Evolutionary conservation across 805 yeast species (phyloP), one percentile per base, ranked within the genome.

Genomic region (Torulaspora indica): DNA sequence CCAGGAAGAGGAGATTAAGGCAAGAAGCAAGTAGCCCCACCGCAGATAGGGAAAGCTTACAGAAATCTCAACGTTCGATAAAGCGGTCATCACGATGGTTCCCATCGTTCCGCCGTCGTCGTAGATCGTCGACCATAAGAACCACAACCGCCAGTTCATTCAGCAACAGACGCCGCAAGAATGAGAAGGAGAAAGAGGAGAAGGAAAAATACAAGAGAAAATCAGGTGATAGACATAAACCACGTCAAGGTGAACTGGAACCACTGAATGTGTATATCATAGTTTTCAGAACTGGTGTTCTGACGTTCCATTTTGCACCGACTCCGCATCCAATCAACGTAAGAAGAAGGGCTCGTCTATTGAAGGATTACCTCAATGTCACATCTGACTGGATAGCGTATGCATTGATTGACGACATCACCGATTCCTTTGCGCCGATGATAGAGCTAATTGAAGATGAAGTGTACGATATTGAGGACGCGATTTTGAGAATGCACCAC

Each of bases 271-370:
- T 93, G 77, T 93, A 93, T 64, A 84, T 90, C 56, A 80, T 91
- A 52, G 96, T 93, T 7, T 93, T 91, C 70, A 78, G 82, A 48
- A 82, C 88, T 47, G 98, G 95, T 14, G 95, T 93, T 4, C 68
- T 93, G 30, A 89, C 97, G 0, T 89, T 93, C 69, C 98, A 93
- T 67, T 88, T 87, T 65, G 82, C 88, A 8, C 91, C 96, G 9
- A 88, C 97, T 0, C 95, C 96, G 2, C 98, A 93, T 64, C 95
- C 98, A 0, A 85, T 89, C 38, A 93, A 93, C 59, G 98, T 93
- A 25, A 78, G 98, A 54, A 76, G 98, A 63, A 78, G 98, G 62
- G 95, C 95, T 0, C 74, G 98, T 45, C 69, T 93, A 51, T 72
- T 91, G 50, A 75, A 82, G 49, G 98, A 93, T 62, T 91, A 90